Conservation (phyloP, 2,329 filamentous ascomycete genomes). For the Tolypocladium ovalisporum region DNA sequence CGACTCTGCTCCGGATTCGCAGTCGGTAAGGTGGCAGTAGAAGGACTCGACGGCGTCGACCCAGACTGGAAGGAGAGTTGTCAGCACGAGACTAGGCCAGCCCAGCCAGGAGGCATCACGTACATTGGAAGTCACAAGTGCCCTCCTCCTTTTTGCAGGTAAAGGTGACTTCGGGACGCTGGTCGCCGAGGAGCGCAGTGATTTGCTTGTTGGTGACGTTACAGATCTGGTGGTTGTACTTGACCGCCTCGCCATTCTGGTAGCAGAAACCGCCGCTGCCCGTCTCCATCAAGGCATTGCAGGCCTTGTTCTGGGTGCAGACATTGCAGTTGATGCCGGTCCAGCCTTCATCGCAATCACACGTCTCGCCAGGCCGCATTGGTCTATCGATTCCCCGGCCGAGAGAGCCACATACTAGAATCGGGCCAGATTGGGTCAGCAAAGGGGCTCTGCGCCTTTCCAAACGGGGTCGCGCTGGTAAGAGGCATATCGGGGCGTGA, state of each 20-base stretch:
- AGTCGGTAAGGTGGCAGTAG: slow-evolving; percentile 82
- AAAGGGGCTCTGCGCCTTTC: background rate
- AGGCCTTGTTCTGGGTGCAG: slow-evolving; percentile 73
- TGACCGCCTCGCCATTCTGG: slow-evolving; percentile 77
- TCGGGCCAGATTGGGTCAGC: background rate
- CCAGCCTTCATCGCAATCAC: slow-evolving; percentile 89
- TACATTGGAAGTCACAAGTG: slow-evolving; percentile 92
- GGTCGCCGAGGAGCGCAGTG: slow-evolving; percentile 68
- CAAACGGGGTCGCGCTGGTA: background rate
- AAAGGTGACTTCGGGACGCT: slow-evolving; percentile 90
- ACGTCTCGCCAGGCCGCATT: slow-evolving; percentile 59
- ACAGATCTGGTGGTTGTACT: slow-evolving; percentile 95
- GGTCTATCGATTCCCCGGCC: slow-evolving; percentile 70
- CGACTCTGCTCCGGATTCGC: slow-evolving; percentile 60
- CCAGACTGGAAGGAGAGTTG: slow-evolving; percentile 55
- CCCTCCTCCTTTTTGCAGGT: slow-evolving; percentile 66
- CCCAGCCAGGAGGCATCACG: slow-evolving; percentile 14
- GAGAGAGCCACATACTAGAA: slow-evolving; percentile 70
- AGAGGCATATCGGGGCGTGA: background rate
- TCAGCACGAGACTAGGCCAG: slow-evolving; percentile 4
- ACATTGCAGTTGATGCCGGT: slow-evolving; percentile 97
- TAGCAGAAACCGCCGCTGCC: slow-evolving; percentile 82
- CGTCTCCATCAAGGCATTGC: slow-evolving; percentile 77
- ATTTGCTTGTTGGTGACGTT: slow-evolving; percentile 96
- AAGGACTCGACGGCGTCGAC: slow-evolving; percentile 90